phyloP scores from a whole-genome alignment of 2,329 filamentous ascomycete species.

The Metarhizium album region DNA sequence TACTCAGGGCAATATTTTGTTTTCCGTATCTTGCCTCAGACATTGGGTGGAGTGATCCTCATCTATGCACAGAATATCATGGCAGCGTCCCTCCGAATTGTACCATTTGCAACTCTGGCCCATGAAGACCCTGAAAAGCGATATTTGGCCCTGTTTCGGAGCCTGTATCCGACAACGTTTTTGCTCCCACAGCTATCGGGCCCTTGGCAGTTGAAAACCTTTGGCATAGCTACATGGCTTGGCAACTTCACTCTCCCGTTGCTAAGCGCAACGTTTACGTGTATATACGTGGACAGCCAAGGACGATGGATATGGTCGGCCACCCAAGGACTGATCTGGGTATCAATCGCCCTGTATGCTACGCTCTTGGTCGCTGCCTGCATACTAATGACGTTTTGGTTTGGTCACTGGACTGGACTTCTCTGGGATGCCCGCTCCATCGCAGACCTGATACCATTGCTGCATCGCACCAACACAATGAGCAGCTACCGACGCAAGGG shows the following conservation, averaged over 20 bases:
- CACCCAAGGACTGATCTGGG: conserved; percentile 69
- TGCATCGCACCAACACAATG: conserved; percentile 71
- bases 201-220: conserved; percentile 54
- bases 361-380: conserved; percentile 47
- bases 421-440: conserved; percentile 78
- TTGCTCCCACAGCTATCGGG: conserved; percentile 48
- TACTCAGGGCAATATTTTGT: conserved; percentile 71
- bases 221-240: conserved; percentile 63
- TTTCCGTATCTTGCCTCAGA: conserved; percentile 74
- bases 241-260: conserved; percentile 72
- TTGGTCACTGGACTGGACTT: conserved; percentile 57
- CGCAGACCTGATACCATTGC: conserved; percentile 67
- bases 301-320: conserved; percentile 65
- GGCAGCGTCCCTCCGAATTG: conserved; percentile 60
- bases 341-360: conserved; percentile 62
- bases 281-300: conserved; percentile 41
- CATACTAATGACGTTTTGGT: conserved; percentile 52
- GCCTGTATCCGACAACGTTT: conserved; percentile 61
- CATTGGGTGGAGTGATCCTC: conserved; percentile 60
- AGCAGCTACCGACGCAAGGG: conserved; percentile 60
- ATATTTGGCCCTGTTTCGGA: conserved; percentile 54
- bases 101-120: conserved; percentile 71
- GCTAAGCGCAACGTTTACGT: conserved; percentile 65
- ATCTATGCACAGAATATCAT: conserved; percentile 70
- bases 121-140: conserved; percentile 48